Conservation (phyloP, 306 rosid genomes). For the Sicyos edulis region DNA sequence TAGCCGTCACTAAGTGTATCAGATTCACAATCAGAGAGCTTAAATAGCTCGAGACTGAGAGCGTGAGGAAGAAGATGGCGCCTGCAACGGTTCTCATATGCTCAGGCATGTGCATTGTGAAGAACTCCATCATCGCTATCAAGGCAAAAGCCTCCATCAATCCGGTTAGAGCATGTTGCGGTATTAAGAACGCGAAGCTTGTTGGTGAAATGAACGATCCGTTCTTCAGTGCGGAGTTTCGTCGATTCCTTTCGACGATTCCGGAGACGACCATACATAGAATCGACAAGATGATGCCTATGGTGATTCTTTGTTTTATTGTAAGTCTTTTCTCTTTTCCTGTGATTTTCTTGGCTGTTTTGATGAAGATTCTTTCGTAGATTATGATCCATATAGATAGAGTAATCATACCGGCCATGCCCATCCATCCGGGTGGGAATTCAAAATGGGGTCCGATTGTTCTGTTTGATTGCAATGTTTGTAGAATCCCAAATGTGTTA, state of each 20-base stretch:
- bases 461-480: slow-evolving; percentile 50
- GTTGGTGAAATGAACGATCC: slow-evolving; percentile 34
- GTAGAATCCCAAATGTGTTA: slow-evolving; percentile 69
- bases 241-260: slow-evolving; percentile 43
- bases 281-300: slow-evolving; percentile 60
- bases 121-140: slow-evolving; percentile 67
- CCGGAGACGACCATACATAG: slow-evolving; percentile 60
- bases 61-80: slow-evolving; percentile 60
- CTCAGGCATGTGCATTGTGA: slow-evolving; percentile 61
- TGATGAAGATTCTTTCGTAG: slow-evolving; percentile 52
- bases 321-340: slow-evolving; percentile 35
- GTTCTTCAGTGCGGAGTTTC: slow-evolving; percentile 38
- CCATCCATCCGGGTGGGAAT: slow-evolving; percentile 76
- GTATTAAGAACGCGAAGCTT: slow-evolving; percentile 43
- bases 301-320: slow-evolving; percentile 40
- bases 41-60: slow-evolving; percentile 49
- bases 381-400: slow-evolving; percentile 63
- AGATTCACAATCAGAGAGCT: slow-evolving; percentile 50
- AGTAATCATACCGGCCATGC: slow-evolving; percentile 44
- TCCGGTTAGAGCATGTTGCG: slow-evolving; percentile 55
- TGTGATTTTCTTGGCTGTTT: slow-evolving; percentile 19
- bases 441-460: slow-evolving; percentile 50
- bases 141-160: slow-evolving; percentile 60
- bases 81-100: slow-evolving; percentile 73
- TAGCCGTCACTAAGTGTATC: slow-evolving; percentile 32